Conservation (phyloP, 805 yeast genomes). For the Candida odintsovae region DNA sequence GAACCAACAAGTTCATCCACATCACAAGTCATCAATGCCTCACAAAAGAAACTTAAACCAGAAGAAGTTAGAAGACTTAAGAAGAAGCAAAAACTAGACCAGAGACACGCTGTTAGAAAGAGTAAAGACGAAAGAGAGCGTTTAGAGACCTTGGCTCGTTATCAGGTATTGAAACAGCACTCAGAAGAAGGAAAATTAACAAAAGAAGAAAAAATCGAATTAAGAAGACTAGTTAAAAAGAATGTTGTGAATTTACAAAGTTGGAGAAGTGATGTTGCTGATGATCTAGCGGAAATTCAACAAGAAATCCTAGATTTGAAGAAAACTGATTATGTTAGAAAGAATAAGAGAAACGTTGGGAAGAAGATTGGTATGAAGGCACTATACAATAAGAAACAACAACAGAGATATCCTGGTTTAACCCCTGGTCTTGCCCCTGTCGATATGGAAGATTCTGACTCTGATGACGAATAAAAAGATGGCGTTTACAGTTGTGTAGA, state of each 20-base stretch:
- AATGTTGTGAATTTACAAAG: conserved; percentile 34
- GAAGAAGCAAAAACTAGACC: conserved; percentile 28
- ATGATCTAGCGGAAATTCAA: conserved; percentile 39
- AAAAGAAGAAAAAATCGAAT: conserved; percentile 27
- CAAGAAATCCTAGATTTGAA: conserved; percentile 38
- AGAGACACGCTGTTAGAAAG: conserved; percentile 21
- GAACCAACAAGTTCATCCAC: conserved; percentile 20
- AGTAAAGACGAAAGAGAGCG: conserved; percentile 17
- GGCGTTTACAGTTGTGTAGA: background rate
- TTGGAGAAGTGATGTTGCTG: conserved; percentile 35
- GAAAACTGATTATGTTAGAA: conserved; percentile 27
- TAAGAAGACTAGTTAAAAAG: conserved; percentile 29
- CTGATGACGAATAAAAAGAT: conserved; percentile 23
- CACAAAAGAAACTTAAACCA: conserved; percentile 29
- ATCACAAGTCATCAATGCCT: conserved; percentile 34
- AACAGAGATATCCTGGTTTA: conserved; percentile 45
- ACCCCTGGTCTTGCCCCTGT: conserved; percentile 89
- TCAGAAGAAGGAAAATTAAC: conserved; percentile 26
- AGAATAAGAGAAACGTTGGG: conserved; percentile 18
- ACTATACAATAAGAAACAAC: conserved; percentile 27
- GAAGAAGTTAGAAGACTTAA: conserved; percentile 28
- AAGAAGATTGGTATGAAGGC: conserved; percentile 26
- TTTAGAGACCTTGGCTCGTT: conserved; percentile 27
- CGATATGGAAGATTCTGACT: conserved; percentile 53
- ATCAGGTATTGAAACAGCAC: conserved; percentile 30